These are phyloP conservation scores for Coprinopsis cinerea DNA, from an alignment of 768 basidiomycete genomes.

Conservation along the genomic window DNA sequence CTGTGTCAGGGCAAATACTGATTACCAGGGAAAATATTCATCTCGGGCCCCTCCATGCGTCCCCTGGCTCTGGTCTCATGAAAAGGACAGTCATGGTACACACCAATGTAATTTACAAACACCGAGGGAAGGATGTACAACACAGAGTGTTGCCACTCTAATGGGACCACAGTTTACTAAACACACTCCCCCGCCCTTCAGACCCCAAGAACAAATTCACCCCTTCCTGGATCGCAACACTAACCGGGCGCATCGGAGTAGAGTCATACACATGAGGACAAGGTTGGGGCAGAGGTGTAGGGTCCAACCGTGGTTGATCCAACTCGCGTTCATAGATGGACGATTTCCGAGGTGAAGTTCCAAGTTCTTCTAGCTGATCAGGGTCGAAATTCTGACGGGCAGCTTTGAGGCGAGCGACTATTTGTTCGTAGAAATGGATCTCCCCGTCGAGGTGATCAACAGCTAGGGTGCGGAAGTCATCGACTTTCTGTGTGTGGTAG, in stretches of 20 bases:
- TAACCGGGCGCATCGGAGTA: slow-evolving; percentile 68
- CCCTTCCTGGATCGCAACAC: slow-evolving; percentile 69
- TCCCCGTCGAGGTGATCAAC: slow-evolving; percentile 74
- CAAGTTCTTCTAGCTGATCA: slow-evolving; percentile 43
- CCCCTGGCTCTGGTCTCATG: too few relatives aligned
- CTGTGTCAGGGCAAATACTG: too few relatives aligned
- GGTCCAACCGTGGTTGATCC: slow-evolving; percentile 42
- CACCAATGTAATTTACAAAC: too few relatives aligned
- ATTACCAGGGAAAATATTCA: too few relatives aligned
- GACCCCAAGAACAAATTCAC: slow-evolving; percentile 54
- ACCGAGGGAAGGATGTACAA: too few relatives aligned
- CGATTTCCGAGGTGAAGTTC: slow-evolving; percentile 46
- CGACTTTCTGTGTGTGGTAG: slow-evolving; percentile 67
- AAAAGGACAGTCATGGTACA: too few relatives aligned
- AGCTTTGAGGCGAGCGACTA: slow-evolving; percentile 50
- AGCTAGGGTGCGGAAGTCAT: slow-evolving; percentile 56
- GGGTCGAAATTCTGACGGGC: slow-evolving; percentile 53
- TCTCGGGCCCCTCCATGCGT: too few relatives aligned
- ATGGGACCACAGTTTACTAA: slow-evolving; percentile 55
- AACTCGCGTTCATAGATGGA: slow-evolving; percentile 77
- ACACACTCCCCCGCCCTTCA: slow-evolving; percentile 43
- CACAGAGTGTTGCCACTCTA: background rate
- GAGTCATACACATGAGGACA: slow-evolving; percentile 77
- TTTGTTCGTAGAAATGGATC: slow-evolving; percentile 71
- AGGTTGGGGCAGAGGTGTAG: slow-evolving; percentile 52